Evolutionary conservation across 352 stramenopile genomes (phyloP), one percentile per base, ranked within the genome.

Genomic region (Globisporangium spiculum): DNA sequence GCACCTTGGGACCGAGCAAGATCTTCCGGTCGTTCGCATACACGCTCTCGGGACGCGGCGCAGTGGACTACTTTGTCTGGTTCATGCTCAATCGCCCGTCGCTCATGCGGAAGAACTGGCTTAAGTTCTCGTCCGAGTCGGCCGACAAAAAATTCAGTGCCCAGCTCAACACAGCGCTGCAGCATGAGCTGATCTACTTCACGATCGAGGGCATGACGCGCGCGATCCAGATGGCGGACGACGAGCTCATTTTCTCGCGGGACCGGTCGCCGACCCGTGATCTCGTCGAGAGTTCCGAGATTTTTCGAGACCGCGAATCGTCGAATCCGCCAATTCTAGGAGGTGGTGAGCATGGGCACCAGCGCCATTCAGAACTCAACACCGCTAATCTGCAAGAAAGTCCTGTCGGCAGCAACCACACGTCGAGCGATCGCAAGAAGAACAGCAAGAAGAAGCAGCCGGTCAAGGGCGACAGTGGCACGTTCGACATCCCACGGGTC

Each of bases 141-240:
- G 85, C 81, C 0, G 87, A 94, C 65, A 91, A 87, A 44, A 88
- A 94, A 64, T 91, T 92, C 48, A 92, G 83, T 30, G 87, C 89
- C 3, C 90, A 97, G 67, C 77, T 97, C 55, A 97, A 97, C 68
- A 91, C 80, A 18, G 86, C 89, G 60, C 74, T 97, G 8, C 86
- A 94, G 69, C 82, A 89, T 24, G 90, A 97, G 59, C 79, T 97
- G 27, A 91, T 97, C 55, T 93, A 93, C 62, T 97, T 94, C 66
- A 97, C 90, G n/a, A 94, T 94, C 44, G 83, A 92, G 34, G 88
- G 90, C 10, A 96, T 97, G 85, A 91, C 82, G 26, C 77, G 80
- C 12, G 84, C 90, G 5, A 76, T 96, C 36, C 77, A 92, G 27
- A 70, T 86, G 22, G 80, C 84, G 3, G 87, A 93, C 50, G 84